Evolutionary conservation across 139 green algal species (phyloP).

Genomic region (Picochlorum sp.): DNA sequence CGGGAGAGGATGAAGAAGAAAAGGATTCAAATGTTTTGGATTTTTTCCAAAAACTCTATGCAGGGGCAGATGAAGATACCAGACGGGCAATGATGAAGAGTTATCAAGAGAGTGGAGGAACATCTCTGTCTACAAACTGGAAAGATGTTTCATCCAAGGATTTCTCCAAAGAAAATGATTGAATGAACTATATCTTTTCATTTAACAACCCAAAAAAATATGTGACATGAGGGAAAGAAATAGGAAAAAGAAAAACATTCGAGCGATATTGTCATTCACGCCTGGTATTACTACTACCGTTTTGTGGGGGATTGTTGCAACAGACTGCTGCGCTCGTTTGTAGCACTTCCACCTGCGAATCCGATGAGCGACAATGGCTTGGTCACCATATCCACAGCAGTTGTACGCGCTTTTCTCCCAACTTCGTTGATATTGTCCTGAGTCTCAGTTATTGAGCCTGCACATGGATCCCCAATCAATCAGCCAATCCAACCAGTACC

Average conservation of each 20-base stretch:
- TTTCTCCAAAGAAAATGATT: neutral
- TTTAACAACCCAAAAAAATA: too few species aligned
- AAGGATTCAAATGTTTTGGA: conserved; percentile 56
- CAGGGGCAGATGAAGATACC: conserved; percentile 70
- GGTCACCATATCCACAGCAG: neutral
- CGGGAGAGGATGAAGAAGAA: conserved; percentile 75
- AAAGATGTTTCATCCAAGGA: conserved; percentile 50
- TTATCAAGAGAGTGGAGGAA: conserved; percentile 72
- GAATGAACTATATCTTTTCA: neutral
- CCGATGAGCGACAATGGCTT: too few species aligned
- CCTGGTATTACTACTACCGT: too few species aligned
- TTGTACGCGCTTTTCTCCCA: neutral
- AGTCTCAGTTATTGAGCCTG: conserved; percentile 24
- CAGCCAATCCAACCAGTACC: conserved; percentile 3
- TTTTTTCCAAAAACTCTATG: conserved; percentile 68
- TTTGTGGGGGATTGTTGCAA: too few species aligned
- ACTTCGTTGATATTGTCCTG: conserved; percentile 19
- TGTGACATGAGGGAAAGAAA: neutral
- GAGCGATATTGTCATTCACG: neutral
- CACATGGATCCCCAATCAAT: too few species aligned
- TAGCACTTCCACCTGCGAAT: too few species aligned
- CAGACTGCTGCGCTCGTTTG: too few species aligned
- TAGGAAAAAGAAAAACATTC: neutral
- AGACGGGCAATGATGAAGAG: conserved; percentile 96
- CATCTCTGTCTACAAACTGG: conserved; percentile 95